Evolutionary conservation across 2,329 filamentous ascomycete genomes (phyloP).

Genomic region (Fusarium udum): DNA sequence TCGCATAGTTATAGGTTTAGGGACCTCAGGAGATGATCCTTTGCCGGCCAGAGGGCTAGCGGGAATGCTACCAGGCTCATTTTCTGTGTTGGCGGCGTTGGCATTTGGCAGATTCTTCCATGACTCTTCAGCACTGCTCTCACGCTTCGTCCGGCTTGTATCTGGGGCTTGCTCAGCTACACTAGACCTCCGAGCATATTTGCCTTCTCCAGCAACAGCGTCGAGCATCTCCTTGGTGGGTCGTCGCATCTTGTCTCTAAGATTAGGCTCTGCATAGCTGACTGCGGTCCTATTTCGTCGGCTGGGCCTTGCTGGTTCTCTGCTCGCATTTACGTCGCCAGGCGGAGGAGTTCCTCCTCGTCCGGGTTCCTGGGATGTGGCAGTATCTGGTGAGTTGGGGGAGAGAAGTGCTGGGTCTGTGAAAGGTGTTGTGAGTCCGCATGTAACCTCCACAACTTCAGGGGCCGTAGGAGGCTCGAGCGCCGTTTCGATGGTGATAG

Average conservation of each 20-base stretch:
- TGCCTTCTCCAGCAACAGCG: slow-evolving; percentile 74
- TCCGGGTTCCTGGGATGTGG: slow-evolving; percentile 47
- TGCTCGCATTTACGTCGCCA: slow-evolving; percentile 62
- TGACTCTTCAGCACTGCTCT: slow-evolving; percentile 44
- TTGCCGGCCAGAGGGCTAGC: slow-evolving; percentile 57
- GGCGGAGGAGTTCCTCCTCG: slow-evolving; percentile 68
- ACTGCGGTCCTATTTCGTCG: slow-evolving; percentile 73
- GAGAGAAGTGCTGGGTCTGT: slow-evolving; percentile 55
- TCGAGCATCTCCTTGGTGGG: slow-evolving; percentile 80
- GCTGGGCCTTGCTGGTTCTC: slow-evolving; percentile 70
- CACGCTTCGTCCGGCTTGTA: slow-evolving; percentile 46
- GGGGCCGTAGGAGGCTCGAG: slow-evolving; percentile 27
- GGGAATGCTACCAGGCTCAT: slow-evolving; percentile 39
- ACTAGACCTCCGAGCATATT: slow-evolving; percentile 57
- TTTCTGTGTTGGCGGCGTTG: background rate
- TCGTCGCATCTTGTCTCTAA: slow-evolving; percentile 84
- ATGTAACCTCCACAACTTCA: slow-evolving; percentile 16
- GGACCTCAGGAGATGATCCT: slow-evolving; percentile 43
- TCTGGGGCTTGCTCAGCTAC: slow-evolving; percentile 45
- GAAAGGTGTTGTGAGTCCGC: slow-evolving; percentile 44
- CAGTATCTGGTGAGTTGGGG: slow-evolving; percentile 60
- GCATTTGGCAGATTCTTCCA: slow-evolving; percentile 46
- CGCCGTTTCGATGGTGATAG: slow-evolving; percentile 33
- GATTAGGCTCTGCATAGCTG: slow-evolving; percentile 84
- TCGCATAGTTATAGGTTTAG: slow-evolving; percentile 50